phyloP scores from a whole-genome alignment of 2,329 filamentous ascomycete genomes.

The Fusarium nygamai region DNA sequence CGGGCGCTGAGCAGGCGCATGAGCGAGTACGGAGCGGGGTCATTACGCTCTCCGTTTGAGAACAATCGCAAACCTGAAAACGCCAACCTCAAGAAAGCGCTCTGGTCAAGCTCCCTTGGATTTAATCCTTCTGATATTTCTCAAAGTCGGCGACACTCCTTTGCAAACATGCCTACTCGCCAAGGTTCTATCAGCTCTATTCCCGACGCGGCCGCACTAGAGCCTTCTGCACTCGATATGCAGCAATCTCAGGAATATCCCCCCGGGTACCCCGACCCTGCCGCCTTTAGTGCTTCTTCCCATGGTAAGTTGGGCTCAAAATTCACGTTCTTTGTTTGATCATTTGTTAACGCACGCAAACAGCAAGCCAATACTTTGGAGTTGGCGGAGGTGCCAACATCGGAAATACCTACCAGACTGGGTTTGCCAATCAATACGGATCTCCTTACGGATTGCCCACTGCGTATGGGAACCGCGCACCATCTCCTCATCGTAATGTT shows the following conservation, averaged over 20 bases:
- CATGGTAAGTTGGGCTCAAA: constrained; percentile 50
- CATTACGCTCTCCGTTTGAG: constrained; percentile 60
- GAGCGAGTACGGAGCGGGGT: constrained; percentile 64
- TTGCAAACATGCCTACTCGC: constrained; percentile 74
- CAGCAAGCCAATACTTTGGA: constrained; percentile 42
- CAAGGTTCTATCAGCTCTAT: constrained; percentile 72
- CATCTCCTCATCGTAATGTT: constrained; percentile 70
- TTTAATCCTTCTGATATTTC: constrained; percentile 72
- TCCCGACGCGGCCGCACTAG: constrained; percentile 61
- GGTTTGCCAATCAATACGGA: constrained; percentile 54
- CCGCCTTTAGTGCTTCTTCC: constrained; percentile 50
- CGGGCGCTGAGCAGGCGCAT: constrained; percentile 61
- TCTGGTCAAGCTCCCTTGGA: constrained; percentile 77
- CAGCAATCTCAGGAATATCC: constrained; percentile 56
- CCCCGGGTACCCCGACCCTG: constrained; percentile 52
- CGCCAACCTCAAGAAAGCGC: constrained; percentile 67
- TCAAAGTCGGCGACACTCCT: constrained; percentile 83
- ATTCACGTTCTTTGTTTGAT: background rate
- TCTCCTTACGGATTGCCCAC: constrained; percentile 58
- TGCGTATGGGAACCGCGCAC: constrained; percentile 60
- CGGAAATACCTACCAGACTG: constrained; percentile 41
- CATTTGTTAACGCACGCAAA: background rate
- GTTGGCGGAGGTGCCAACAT: constrained; percentile 40
- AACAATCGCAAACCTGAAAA: constrained; percentile 72
- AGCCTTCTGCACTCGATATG: constrained; percentile 56